Conservation (phyloP, 2,329 filamentous ascomycete genomes). For the Pyrenochaeta sp. region DNA sequence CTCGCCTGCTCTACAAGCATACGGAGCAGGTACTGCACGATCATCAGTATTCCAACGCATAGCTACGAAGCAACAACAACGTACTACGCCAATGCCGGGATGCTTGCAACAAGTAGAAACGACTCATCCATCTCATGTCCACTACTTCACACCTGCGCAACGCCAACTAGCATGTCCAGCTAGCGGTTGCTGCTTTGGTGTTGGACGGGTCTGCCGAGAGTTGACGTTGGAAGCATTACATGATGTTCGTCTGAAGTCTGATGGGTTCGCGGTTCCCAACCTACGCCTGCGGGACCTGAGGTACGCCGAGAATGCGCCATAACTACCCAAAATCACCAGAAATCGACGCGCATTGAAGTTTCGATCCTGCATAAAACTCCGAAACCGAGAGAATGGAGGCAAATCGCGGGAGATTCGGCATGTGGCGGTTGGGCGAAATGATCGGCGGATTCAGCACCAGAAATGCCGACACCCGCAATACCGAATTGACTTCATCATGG, state of each 20-base stretch:
- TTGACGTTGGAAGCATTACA: neutral
- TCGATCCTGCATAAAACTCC: neutral
- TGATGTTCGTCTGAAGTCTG: neutral
- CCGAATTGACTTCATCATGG: neutral
- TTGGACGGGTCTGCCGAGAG: neutral
- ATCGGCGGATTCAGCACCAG: neutral
- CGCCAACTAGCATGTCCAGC: neutral
- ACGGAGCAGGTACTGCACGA: constrained; percentile 1
- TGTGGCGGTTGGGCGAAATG: neutral
- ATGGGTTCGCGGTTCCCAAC: neutral
- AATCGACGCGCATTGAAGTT: neutral
- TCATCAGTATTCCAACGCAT: neutral
- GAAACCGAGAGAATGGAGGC: neutral
- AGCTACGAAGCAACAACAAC: neutral
- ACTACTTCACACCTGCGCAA: neutral
- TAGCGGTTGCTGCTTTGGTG: neutral
- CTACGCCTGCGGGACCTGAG: neutral
- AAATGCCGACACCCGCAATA: neutral
- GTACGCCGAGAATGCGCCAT: neutral
- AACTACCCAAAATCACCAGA: neutral
- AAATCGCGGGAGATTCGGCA: neutral
- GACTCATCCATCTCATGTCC: neutral
- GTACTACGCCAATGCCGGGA: neutral
- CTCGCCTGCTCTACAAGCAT: neutral
- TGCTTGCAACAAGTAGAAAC: neutral